phyloP scores from a whole-genome alignment of 2,329 filamentous ascomycete genomes.

The Aspergillus glaucus region DNA sequence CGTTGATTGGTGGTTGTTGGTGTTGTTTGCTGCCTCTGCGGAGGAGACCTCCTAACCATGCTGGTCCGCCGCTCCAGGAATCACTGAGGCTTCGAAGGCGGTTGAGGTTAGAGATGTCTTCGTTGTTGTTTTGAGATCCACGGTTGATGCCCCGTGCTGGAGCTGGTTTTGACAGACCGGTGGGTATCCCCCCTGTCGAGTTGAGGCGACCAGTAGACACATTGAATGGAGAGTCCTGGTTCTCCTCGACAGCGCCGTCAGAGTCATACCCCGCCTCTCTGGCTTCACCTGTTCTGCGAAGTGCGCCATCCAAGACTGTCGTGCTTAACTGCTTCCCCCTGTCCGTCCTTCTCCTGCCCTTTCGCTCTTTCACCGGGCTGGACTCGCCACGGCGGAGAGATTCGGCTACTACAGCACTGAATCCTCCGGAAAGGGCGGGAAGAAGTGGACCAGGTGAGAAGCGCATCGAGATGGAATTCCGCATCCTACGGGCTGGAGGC shows the following conservation, averaged over 20 bases:
- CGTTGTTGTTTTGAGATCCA: slow-evolving; percentile 5
- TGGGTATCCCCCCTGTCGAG: slow-evolving; percentile 16
- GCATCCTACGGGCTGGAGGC: slow-evolving; percentile 30
- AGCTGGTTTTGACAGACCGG: slow-evolving; percentile 15
- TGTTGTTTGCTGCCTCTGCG: slow-evolving; percentile 12
- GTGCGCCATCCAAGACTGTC: slow-evolving; percentile 14
- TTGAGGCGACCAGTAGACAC: slow-evolving; percentile 22
- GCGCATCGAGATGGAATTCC: slow-evolving; percentile 45
- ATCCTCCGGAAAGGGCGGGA: slow-evolving; percentile 53
- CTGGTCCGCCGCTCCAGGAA: slow-evolving; percentile 29
- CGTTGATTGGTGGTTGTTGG: background rate
- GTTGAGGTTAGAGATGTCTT: slow-evolving; percentile 13
- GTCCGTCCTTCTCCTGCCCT: slow-evolving; percentile 17
- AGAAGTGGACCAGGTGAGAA: slow-evolving; percentile 55
- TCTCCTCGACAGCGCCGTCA: slow-evolving; percentile 11
- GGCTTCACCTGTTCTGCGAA: slow-evolving; percentile 13
- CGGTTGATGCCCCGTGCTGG: slow-evolving; percentile 10
- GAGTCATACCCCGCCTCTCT: slow-evolving; percentile 14
- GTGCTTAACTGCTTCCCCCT: slow-evolving; percentile 25
- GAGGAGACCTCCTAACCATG: slow-evolving; percentile 31
- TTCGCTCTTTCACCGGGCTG: slow-evolving; percentile 29
- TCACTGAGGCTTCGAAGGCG: slow-evolving; percentile 34
- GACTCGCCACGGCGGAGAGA: slow-evolving; percentile 54
- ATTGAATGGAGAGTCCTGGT: slow-evolving; percentile 12
- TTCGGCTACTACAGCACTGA: slow-evolving; percentile 60